Evolutionary conservation across 2,329 filamentous ascomycete genomes (phyloP).

Genomic region (Colletotrichum liaoningense): DNA sequence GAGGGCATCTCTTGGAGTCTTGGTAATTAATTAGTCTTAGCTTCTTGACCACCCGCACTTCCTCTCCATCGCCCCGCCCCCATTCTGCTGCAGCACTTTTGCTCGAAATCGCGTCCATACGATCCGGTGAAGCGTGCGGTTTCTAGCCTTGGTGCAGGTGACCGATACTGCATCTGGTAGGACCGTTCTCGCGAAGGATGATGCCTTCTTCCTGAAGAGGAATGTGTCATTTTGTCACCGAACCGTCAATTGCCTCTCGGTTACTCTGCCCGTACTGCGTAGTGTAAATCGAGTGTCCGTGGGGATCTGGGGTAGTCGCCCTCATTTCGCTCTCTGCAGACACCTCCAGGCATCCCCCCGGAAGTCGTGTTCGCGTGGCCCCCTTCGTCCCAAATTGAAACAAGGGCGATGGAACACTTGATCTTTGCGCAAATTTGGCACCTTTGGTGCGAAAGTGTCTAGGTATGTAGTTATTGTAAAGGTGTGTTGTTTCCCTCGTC

Average conservation of each 20-base stretch:
- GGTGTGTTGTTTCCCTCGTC: background rate
- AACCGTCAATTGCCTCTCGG: background rate
- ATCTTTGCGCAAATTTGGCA: background rate
- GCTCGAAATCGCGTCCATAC: background rate
- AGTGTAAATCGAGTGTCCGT: background rate
- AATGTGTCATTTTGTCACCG: background rate
- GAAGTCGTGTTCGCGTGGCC: background rate
- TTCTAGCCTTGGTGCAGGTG: background rate
- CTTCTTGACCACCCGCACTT: background rate
- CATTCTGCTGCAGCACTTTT: background rate
- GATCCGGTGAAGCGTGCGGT: background rate
- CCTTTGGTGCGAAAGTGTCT: background rate
- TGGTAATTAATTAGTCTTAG: constrained; percentile 2
- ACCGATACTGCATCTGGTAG: background rate
- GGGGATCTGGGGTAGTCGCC: constrained; percentile 1
- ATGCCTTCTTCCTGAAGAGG: background rate
- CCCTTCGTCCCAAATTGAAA: background rate
- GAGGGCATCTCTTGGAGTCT: background rate
- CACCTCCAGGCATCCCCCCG: background rate
- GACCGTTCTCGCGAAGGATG: background rate
- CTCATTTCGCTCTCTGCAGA: background rate
- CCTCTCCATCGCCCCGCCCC: background rate
- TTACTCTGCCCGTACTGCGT: background rate
- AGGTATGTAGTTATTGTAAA: too few species aligned
- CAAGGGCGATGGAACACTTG: background rate